Evolutionary conservation across 441 rosid genomes (phyloP).

Genomic region (Gossypium davidsonii): DNA sequence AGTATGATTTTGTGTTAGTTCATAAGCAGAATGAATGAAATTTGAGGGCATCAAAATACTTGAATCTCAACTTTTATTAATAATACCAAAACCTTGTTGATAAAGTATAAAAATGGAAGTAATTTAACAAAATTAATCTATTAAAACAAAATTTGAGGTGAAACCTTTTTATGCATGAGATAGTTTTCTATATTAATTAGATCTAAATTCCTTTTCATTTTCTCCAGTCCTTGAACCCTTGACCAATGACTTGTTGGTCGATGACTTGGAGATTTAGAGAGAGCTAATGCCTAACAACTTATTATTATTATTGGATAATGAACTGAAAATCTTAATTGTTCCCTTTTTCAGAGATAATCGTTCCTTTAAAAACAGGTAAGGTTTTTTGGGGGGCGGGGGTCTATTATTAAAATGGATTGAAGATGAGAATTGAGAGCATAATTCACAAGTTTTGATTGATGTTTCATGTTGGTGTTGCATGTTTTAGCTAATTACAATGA

Average conservation of each 20-base stretch:
- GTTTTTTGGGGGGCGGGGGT: background rate
- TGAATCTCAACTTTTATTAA: no score
- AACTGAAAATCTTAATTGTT: background rate
- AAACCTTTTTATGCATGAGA: background rate
- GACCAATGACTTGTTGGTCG: background rate
- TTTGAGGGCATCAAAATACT: no score
- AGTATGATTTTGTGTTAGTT: no score
- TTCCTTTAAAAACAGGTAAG: no score
- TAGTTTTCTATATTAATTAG: background rate
- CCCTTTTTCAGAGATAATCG: no score
- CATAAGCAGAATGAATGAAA: no score
- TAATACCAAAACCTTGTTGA: no score
- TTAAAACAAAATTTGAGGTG: background rate
- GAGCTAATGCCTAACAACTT: background rate
- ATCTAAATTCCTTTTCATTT: background rate
- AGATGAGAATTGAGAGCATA: background rate
- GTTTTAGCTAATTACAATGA: background rate
- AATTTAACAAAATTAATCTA: background rate
- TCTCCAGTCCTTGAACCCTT: background rate
- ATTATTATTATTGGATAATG: background rate
- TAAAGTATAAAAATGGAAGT: background rate
- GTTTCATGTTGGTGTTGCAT: background rate
- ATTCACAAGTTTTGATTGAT: background rate
- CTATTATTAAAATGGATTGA: background rate
- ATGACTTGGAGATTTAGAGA: background rate